phyloP scores from a whole-genome alignment of 2,329 filamentous ascomycete genomes.

The Alternaria hordeiaustralica region DNA sequence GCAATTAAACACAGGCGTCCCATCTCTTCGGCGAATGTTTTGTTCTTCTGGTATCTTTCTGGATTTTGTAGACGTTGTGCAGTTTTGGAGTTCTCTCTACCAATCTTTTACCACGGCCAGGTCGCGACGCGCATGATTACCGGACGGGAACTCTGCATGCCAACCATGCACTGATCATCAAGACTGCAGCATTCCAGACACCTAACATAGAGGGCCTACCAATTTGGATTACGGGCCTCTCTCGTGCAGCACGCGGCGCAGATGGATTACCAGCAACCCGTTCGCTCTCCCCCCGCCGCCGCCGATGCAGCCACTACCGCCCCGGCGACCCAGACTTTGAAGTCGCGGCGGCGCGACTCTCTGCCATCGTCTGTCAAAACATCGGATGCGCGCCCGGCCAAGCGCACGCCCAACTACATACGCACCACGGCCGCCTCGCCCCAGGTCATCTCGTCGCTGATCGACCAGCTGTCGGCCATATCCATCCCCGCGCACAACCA shows the following conservation, averaged over 20 bases:
- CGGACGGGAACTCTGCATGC: conserved; percentile 5
- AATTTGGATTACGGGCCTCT: conserved; percentile 2
- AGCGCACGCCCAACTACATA: conserved; percentile 45
- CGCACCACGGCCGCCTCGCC: conserved; percentile 59
- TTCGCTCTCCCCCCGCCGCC: conserved; percentile 3
- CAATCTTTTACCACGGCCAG: neutral
- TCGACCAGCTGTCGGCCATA: conserved; percentile 66
- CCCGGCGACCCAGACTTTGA: conserved; percentile 27
- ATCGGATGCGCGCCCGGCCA: conserved; percentile 25
- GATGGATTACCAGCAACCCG: conserved; percentile 11
- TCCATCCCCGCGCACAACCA: conserved; percentile 70
- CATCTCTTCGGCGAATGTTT: neutral
- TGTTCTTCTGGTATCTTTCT: neutral
- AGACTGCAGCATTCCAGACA: conserved; percentile 6
- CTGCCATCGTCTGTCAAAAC: conserved; percentile 29
- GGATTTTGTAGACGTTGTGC: neutral
- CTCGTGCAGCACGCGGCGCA: conserved; percentile 2
- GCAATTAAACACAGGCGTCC: conserved; percentile 14
- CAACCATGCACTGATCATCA: conserved; percentile 11
- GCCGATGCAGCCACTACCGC: neutral
- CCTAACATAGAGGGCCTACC: conserved; percentile 6
- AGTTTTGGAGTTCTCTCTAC: neutral
- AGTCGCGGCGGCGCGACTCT: conserved; percentile 38
- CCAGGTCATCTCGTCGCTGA: conserved; percentile 71
- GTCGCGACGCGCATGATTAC: neutral